phyloP scores from a whole-genome alignment of 345 rosid species.

The Corymbia maculata region DNA sequence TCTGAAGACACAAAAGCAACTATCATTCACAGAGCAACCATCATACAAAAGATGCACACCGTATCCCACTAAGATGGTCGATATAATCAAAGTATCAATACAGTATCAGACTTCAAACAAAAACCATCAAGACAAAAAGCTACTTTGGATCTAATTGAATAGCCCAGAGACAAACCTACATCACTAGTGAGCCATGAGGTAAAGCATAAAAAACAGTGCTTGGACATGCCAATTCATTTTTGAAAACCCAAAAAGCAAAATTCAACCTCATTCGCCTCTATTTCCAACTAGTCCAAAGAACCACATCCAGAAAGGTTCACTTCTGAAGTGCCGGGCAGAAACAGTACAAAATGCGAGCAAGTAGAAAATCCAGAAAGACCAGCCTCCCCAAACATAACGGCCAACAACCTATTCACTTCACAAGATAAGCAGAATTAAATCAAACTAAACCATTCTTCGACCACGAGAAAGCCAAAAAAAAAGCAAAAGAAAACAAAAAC shows the following conservation, averaged over 20 bases:
- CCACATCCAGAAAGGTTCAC: background rate
- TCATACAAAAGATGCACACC: background rate
- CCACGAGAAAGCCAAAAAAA: background rate
- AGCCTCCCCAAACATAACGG: background rate
- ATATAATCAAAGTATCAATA: background rate
- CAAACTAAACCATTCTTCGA: background rate
- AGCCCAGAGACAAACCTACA: background rate
- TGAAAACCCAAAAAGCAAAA: background rate
- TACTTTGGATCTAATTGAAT: background rate
- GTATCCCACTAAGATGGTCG: background rate
- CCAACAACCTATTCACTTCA: background rate
- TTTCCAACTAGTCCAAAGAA: background rate
- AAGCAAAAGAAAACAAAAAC: background rate
- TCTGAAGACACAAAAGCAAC: conserved; percentile 34
- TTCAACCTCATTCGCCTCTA: background rate
- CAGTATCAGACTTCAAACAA: background rate
- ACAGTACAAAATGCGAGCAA: background rate
- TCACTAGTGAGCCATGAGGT: background rate
- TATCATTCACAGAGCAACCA: conserved; percentile 9
- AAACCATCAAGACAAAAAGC: background rate
- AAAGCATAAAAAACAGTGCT: background rate
- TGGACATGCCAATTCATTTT: background rate
- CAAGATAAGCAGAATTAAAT: background rate
- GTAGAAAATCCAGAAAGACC: background rate
- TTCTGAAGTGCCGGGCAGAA: background rate